Evolutionary conservation across 257 asterid genomes (phyloP).

Genomic region (Rubia yunnanensis): DNA sequence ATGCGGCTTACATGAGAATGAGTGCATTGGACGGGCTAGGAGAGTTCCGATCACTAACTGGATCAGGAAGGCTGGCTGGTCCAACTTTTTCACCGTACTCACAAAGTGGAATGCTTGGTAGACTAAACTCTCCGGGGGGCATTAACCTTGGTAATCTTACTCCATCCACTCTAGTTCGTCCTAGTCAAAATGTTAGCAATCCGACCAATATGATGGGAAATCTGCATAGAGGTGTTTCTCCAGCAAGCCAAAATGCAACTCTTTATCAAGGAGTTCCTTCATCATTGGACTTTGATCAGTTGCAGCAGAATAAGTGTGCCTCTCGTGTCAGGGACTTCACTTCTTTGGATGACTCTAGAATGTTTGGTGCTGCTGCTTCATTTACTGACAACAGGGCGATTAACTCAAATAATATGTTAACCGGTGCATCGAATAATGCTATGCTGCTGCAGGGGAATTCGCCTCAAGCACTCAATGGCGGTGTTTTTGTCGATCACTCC

Average conservation of each 20-base stretch:
- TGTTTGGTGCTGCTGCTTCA: conserved; percentile 29
- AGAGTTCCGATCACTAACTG: conserved; percentile 42
- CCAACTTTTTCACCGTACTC: conserved; percentile 43
- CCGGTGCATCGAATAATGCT: conserved; percentile 23
- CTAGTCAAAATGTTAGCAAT: conserved; percentile 42
- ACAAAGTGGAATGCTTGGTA: conserved; percentile 54
- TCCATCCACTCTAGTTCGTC: conserved; percentile 40
- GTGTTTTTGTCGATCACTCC: conserved; percentile 42
- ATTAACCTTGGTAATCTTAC: conserved; percentile 37
- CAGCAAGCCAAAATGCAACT: conserved; percentile 31
- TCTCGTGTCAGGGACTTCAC: conserved; percentile 23
- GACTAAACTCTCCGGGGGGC: conserved; percentile 56
- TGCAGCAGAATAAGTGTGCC: conserved; percentile 34
- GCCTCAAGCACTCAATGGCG: conserved; percentile 30
- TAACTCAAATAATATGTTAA: conserved; percentile 31
- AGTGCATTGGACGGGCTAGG: conserved; percentile 55
- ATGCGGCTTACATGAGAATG: conserved; percentile 56
- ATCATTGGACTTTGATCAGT: conserved; percentile 48
- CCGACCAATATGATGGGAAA: conserved; percentile 35
- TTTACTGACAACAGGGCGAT: conserved; percentile 32
- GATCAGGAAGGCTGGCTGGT: conserved; percentile 49
- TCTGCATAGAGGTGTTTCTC: conserved; percentile 34
- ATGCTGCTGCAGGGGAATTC: conserved; percentile 39
- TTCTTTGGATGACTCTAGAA: conserved; percentile 33
- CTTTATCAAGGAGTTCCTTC: conserved; percentile 52